Evolutionary conservation across 2,329 filamentous ascomycete species (phyloP), one percentile per base, ranked within the genome.

Genomic region (Fusarium sp.): DNA sequence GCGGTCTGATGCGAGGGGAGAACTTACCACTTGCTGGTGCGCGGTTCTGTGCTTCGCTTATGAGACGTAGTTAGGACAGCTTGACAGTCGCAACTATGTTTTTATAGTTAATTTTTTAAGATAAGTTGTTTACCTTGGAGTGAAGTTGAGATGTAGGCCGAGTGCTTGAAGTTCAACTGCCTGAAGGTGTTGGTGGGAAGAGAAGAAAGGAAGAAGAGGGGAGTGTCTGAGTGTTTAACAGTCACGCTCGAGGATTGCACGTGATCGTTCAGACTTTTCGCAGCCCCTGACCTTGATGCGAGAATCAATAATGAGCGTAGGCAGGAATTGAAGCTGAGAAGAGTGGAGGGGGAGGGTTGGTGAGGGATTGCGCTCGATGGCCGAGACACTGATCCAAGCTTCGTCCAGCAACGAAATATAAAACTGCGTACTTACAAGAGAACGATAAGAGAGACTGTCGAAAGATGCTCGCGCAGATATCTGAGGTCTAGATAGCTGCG

Each of bases 21-120:
- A 63, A 63, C 57, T 46, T 53, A 67, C 61, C 15, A 45, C 7
- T 27, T 39, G 46, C 32, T 25, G 32, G 45, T 36, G 11, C 21
- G 13, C 49, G 38, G 29, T 39, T 21, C 35, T 38, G 13, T 41
- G 25, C 29, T 44, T 65, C 19, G 25, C 37, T 37, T 46, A 31
- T 32, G 25, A 7, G 33, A 52, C 23, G 15, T 17, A n/a, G 19
- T 52, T 17, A n/a, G 19, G 53, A 57, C 51, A 42, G 35, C 10
- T 17, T 43, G 10, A 10, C 43, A 63, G 63, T 14, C 13, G 35
- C 29, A 47, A 36, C 17, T 43, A 42, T 63, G 49, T 39, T 57
- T 60, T n/a, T n/a, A 11, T 37, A 49, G 53, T 19, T 27, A 29
- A 41, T n/a, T 11, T 11, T 36, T 23, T 7, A 3, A 29, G 32